A percentile compares a stretch with the other conserved stretches of the same genome.
phyloP scores from a whole-genome alignment of 305 asterid genomes.

The Stenogyne calaminthoides region DNA sequence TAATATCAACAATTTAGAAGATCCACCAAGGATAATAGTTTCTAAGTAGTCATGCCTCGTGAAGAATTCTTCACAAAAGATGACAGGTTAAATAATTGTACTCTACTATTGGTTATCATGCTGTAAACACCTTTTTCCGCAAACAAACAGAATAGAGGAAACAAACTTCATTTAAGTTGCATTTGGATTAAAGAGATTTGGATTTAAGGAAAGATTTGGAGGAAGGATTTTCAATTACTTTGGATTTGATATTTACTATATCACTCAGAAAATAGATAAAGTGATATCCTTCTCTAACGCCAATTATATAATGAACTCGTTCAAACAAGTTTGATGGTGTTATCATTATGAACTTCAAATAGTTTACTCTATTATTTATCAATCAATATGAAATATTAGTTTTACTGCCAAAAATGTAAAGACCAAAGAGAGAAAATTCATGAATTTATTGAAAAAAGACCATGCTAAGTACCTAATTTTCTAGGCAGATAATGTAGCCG shows the following conservation, averaged over 20 bases:
- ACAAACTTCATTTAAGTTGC: neutral
- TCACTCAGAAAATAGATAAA: neutral
- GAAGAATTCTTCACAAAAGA: conserved; percentile 6
- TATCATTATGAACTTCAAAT: conserved; percentile 1
- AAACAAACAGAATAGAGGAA: conserved; percentile 15
- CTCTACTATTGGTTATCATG: conserved; percentile 1
- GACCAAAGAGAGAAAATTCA: neutral
- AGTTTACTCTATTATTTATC: neutral
- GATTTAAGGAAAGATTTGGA: neutral
- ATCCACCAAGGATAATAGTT: neutral
- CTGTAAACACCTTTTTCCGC: neutral
- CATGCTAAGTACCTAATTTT: neutral
- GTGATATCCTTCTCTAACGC: neutral
- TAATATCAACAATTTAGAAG: neutral
- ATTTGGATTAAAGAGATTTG: neutral
- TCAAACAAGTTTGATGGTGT: too few relatives aligned
- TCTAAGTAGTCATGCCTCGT: conserved; percentile 3
- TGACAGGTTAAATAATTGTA: neutral
- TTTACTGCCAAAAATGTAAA: conserved; percentile 1
- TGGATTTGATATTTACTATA: neutral
- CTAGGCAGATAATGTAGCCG: neutral
- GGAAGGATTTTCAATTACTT: neutral
- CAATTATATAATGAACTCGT: neutral
- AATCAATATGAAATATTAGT: neutral
- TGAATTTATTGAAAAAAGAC: conserved; percentile 1